Evolutionary conservation across 108 stramenopile genomes (phyloP).

Genomic region (Cyclotella baltica): DNA sequence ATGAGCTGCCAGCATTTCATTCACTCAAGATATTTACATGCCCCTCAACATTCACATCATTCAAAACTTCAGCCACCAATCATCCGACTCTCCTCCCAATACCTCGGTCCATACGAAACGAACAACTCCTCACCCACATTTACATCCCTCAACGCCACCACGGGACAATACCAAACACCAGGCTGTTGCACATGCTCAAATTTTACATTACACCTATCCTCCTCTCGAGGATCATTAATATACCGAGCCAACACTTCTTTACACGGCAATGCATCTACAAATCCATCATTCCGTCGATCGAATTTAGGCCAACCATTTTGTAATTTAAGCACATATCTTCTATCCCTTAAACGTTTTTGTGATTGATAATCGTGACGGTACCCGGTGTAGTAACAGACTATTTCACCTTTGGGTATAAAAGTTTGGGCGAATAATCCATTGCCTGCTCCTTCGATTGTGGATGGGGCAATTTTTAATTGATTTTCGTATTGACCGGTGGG

Average conservation of each 20-base stretch:
- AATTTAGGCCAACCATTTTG: conserved; percentile 49
- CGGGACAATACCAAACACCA: conserved; percentile 48
- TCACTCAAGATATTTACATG: no score
- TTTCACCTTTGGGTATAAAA: conserved; percentile 30
- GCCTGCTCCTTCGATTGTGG: conserved; percentile 45
- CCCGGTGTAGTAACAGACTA: conserved; percentile 42
- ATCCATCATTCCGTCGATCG: conserved; percentile 46
- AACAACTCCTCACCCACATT: conserved; percentile 77
- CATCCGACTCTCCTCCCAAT: conserved; percentile 42
- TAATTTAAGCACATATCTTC: conserved; percentile 40
- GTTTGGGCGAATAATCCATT: conserved; percentile 39
- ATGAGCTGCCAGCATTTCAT: neutral
- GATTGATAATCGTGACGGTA: conserved; percentile 55
- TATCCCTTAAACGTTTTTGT: conserved; percentile 39
- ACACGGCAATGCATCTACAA: conserved; percentile 42
- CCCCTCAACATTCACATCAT: neutral
- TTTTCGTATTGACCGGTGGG: conserved; percentile 35
- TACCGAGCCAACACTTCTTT: conserved; percentile 41
- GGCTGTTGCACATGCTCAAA: conserved; percentile 45
- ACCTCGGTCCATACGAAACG: conserved; percentile 67
- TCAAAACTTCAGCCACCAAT: conserved; percentile 23
- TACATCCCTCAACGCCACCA: conserved; percentile 75
- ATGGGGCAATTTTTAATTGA: conserved; percentile 30
- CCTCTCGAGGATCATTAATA: conserved; percentile 41
- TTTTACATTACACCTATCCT: conserved; percentile 43